These are phyloP conservation scores for Cyclotella baltica DNA, from an alignment of 108 stramenopile species.

Conservation along the genomic window DNA sequence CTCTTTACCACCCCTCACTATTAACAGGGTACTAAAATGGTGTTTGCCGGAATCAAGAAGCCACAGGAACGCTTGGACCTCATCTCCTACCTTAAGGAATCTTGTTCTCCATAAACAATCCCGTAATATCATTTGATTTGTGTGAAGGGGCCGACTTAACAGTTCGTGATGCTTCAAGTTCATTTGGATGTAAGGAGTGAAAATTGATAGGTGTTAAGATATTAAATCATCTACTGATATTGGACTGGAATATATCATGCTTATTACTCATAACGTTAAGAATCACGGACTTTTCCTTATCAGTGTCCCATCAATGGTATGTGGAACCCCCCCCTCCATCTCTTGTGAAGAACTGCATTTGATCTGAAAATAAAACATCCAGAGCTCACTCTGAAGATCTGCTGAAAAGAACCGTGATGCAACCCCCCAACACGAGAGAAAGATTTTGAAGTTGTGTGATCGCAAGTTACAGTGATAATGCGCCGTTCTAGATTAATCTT, in stretches of 20 bases:
- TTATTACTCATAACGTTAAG: background rate
- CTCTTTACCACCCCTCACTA: background rate
- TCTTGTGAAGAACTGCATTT: too few species aligned
- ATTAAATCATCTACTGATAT: background rate
- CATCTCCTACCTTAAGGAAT: conserved; percentile 98
- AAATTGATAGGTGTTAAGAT: background rate
- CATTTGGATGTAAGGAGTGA: background rate
- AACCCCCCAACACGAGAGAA: too few species aligned
- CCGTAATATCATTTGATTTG: background rate
- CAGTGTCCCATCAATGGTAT: background rate
- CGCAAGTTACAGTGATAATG: too few species aligned
- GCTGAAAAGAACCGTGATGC: too few species aligned
- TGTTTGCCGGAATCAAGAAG: conserved; percentile 99
- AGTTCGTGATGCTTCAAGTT: background rate
- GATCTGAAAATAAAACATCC: too few species aligned
- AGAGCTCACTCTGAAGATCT: too few species aligned
- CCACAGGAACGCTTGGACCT: conserved; percentile 95
- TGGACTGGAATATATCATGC: background rate
- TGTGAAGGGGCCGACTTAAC: too few species aligned
- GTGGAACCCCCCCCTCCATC: too few species aligned
- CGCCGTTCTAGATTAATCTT: too few species aligned
- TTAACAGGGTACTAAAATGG: conserved; percentile 99
- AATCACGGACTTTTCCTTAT: background rate
- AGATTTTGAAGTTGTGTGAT: too few species aligned
- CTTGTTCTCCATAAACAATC: conserved; percentile 49